Evolutionary conservation across 495 filamentous ascomycete genomes (phyloP), one percentile per base, ranked within the genome.

Genomic region (Aspergillus taichungensis): DNA sequence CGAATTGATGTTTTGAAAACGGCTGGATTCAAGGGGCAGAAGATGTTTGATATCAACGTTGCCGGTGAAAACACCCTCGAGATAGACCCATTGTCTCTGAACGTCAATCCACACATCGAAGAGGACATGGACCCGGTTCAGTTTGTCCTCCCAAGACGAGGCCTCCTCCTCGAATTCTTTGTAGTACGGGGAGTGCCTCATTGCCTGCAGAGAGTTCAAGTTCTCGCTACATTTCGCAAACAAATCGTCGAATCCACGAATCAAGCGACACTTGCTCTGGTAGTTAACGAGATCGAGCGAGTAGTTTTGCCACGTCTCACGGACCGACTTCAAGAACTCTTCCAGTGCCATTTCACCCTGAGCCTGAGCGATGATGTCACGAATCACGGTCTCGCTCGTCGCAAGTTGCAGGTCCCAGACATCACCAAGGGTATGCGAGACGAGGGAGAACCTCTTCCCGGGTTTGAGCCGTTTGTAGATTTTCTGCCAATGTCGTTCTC

Each of bases 51-150:
- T 99, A 59, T 99, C 92, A 8, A 87, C 90, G 65, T 97, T 99
- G 43, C 92, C 92, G 5, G 89, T 92, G 60, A 99, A 99, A 34
- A 99, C 94, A 43, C 92, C 92, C 66, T 99, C 94, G 14, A 99
- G 76, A 56, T 99, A 99, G 4, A 97, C 91, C 92, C 92, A 99
- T 71, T 99, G 92, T 46, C 92, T 81, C 64, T 99, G 92, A 24
- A 99, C 94, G 68, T 99, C 92, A 51, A 99, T 97, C 92, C 92
- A 99, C 28, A 97, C 88, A 66, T 99, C 94, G 59, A 99, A 99
- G 2, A 97, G 74, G 30, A 97, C 87, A 61, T 97, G 92, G 13
- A 97, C 87, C 32, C 94, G 82, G 63, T 99, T 99, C 34, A 99
- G 74, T 55, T 94, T 95, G 63, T 99, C 92, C 66, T 99, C 92